Conservation (phyloP, 1,139 yeast species). For the Saccharomyces pastorianus region DNA sequence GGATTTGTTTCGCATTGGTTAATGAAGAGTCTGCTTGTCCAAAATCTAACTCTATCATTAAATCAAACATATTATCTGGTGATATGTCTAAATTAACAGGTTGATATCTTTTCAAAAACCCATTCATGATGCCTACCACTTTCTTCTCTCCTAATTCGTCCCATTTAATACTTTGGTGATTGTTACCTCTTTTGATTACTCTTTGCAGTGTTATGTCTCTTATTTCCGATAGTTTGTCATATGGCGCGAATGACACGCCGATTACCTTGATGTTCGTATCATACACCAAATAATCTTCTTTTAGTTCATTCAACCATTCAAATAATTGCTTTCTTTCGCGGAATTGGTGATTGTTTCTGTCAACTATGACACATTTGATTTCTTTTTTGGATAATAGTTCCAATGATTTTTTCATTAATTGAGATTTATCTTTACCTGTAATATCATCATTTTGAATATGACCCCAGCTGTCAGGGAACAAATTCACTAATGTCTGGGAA, state of each 20-base stretch:
- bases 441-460: slow-evolving; percentile 85
- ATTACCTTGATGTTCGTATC: slow-evolving; percentile 42
- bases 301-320: slow-evolving; percentile 40
- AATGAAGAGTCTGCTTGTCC: slow-evolving; percentile 41
- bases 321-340: slow-evolving; percentile 65
- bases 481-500: slow-evolving; percentile 46
- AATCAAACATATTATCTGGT: slow-evolving; percentile 68
- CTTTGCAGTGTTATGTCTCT: slow-evolving; percentile 48
- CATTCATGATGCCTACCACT: slow-evolving; percentile 58
- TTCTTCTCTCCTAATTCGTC: slow-evolving; percentile 39
- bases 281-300: slow-evolving; percentile 35
- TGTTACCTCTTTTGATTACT: slow-evolving; percentile 67
- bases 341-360: slow-evolving; percentile 71
- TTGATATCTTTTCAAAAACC: slow-evolving; percentile 65
- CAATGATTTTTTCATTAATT: slow-evolving; percentile 47
- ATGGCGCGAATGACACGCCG: slow-evolving; percentile 60
- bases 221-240: slow-evolving; percentile 28
- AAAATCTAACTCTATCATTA: slow-evolving; percentile 50
- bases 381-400: slow-evolving; percentile 33
- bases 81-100: slow-evolving; percentile 38
- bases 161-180: slow-evolving; percentile 77
- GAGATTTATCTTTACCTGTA: slow-evolving; percentile 39
- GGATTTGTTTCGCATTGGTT: slow-evolving; percentile 42
- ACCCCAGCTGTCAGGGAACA: slow-evolving; percentile 56
- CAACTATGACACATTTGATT: slow-evolving; percentile 55